Base-by-base conservation (phyloP, 805 yeast genomes). In the Kuraishia capsulata region DNA sequence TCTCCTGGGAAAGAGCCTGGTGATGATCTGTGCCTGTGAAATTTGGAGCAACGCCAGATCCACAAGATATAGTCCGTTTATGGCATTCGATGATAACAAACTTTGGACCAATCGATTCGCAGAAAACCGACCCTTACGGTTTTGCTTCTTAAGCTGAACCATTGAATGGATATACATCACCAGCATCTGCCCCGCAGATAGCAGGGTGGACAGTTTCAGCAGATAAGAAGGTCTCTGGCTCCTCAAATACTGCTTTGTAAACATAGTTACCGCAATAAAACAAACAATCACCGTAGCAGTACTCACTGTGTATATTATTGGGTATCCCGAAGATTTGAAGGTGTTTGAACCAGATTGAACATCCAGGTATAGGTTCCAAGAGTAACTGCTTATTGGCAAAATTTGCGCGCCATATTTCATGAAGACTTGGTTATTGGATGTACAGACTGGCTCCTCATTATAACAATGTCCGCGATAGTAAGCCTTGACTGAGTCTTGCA, bases 11-110 rank as follows among this genome's bases (percentile, higher is more conserved):
- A 82, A 82, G 21, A 81, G 54, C 39, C 87, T 63, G 72, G 78
- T 78, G 4, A 80, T 65, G 25, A 82, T 76, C 49, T 80, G 85
- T 1, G 81, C 85, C 53, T 83, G 89, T 37, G 81, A 72, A 23
- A 82, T 57, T 48, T 78, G 81, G 20, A 81, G 62, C 4, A 81
- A 47, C 10, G 78, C 51, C 5, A 76, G 76, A 13, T 75, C 72
- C 1, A 82, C 51, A 36, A 81, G 64, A 50, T 78, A 85, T 11
- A 81, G 58, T 3, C 73, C 62, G 37, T 73, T 73, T 47, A 81
- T 69, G 9, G 65, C 67, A 2, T 61, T 47, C 33, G 68, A 64
- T 3, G 50, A 41, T 38, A 72, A 65, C n/a, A 81, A 51, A 3
- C 57, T 54, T 30, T 62, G 61, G 10, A 78, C 46, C 18, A 79